phyloP scores from a whole-genome alignment of 2,329 filamentous ascomycete genomes.

The Harringtonia aguacate region DNA sequence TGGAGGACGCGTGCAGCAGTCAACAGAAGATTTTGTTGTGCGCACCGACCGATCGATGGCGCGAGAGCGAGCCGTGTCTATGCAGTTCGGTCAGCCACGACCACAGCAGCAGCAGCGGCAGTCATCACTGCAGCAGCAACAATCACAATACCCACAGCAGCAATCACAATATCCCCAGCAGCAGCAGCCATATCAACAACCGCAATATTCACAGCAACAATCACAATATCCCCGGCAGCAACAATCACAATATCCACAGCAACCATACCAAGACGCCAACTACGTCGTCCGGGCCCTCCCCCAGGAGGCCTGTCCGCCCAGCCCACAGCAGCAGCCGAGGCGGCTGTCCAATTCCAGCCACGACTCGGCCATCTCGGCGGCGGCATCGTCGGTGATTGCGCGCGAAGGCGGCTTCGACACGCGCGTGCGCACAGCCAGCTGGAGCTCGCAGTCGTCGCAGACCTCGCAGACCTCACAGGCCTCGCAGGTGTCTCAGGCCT shows the following conservation, averaged over 20 bases:
- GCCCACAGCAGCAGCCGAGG: too few relatives aligned
- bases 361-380: slow-evolving; percentile 7
- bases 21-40: slow-evolving; percentile 15
- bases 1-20: slow-evolving; percentile 8
- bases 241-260: too few relatives aligned
- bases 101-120: slow-evolving; percentile 10
- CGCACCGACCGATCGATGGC: slow-evolving; percentile 15
- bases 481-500: too few relatives aligned
- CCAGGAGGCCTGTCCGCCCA: too few relatives aligned
- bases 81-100: slow-evolving; percentile 2
- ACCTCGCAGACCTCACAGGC: too few relatives aligned
- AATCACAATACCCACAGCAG: neutral
- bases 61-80: slow-evolving; percentile 1
- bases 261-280: too few relatives aligned
- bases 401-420: slow-evolving; percentile 21
- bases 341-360: slow-evolving; percentile 13
- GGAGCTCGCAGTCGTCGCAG: slow-evolving; percentile 16
- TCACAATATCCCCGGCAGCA: too few relatives aligned
- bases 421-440: slow-evolving; percentile 15
- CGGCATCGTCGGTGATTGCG: slow-evolving; percentile 3
- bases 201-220: too few relatives aligned
- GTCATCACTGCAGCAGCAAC: neutral
- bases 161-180: too few relatives aligned
- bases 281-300: too few relatives aligned
- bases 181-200: too few relatives aligned